Conservation (phyloP, 2,329 filamentous ascomycete species). For the Neofusicoccum ribis region DNA sequence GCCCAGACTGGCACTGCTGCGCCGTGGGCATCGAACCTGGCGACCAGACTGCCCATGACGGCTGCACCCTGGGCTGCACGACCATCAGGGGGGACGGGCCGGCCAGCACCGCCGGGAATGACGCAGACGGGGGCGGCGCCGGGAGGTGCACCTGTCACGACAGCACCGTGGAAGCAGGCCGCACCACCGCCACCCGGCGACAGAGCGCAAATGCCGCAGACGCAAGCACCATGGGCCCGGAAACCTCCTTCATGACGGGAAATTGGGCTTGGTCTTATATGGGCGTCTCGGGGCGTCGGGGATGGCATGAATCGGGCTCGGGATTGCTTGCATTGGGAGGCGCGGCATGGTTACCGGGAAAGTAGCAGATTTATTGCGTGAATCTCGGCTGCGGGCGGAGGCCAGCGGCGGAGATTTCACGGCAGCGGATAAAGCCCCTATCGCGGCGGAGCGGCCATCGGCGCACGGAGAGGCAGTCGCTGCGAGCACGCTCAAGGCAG, state of each 20-base stretch:
- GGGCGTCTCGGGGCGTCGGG: slow-evolving; percentile 3
- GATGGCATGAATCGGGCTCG: slow-evolving; percentile 11
- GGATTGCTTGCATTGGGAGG: slow-evolving; percentile 2
- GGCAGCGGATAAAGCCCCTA: slow-evolving; percentile 12
- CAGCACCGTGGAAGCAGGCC: slow-evolving; percentile 13
- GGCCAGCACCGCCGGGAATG: slow-evolving; percentile 5
- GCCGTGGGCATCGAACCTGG: slow-evolving; percentile 16
- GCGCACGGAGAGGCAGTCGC: not conserved
- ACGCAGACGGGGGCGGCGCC: slow-evolving; percentile 9
- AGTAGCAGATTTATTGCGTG: slow-evolving; percentile 13
- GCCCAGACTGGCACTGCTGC: slow-evolving; percentile 23
- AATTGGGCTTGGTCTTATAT: slow-evolving; percentile 5
- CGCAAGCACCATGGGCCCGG: slow-evolving; percentile 20
- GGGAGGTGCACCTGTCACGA: not conserved
- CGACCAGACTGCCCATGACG: slow-evolving; percentile 20
- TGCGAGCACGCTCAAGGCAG: slow-evolving; percentile 7
- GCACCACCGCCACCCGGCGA: not conserved
- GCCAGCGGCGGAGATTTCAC: slow-evolving; percentile 3
- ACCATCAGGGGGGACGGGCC: slow-evolving; percentile 4
- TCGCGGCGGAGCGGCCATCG: slow-evolving; percentile 8
- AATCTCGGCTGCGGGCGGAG: slow-evolving; percentile 11
- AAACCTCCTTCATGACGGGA: slow-evolving; percentile 17
- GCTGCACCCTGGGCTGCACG: slow-evolving; percentile 29
- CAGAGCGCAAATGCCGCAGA: slow-evolving; percentile 11
- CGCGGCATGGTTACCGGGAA: not conserved